Percentiles rank a stretch among this genome's conserved stretches.
Conservation (phyloP, 140 eudicot species). For the Cichorium intybus region DNA sequence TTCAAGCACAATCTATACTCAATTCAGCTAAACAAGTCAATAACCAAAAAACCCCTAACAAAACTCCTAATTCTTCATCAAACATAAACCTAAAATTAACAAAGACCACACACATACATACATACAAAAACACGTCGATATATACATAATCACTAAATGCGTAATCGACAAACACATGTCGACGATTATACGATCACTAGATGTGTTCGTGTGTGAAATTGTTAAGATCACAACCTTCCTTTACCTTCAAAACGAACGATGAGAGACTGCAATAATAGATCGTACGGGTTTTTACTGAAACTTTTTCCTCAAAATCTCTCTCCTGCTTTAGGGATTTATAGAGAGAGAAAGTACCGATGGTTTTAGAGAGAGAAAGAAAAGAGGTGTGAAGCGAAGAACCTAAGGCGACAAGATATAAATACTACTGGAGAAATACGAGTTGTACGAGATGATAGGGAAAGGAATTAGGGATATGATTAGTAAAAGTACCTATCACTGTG, state of each 20-base stretch:
- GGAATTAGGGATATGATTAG: too few relatives aligned
- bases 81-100: slow-evolving; percentile 12
- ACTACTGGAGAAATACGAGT: slow-evolving; percentile 21
- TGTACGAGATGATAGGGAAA: slow-evolving; percentile 21
- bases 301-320: slow-evolving; percentile 11
- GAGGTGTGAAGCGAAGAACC: slow-evolving; percentile 29
- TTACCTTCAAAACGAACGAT: slow-evolving; percentile 31
- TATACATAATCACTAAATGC: too few relatives aligned
- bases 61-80: slow-evolving; percentile 9
- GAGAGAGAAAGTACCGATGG: slow-evolving; percentile 29
- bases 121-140: neutral
- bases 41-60: slow-evolving; percentile 33
- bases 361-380: too few relatives aligned
- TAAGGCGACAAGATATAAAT: slow-evolving; percentile 27
- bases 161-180: too few relatives aligned
- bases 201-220: too few relatives aligned
- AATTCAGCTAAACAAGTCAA: slow-evolving; percentile 6
- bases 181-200: neutral
- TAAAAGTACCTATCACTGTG: neutral
- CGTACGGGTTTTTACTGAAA: slow-evolving; percentile 24
- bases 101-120: slow-evolving; percentile 16
- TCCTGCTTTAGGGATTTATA: slow-evolving; percentile 24
- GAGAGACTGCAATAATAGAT: slow-evolving; percentile 25
- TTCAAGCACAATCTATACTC: slow-evolving; percentile 10
- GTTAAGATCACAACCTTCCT: too few relatives aligned